phyloP scores from a whole-genome alignment of 2,329 filamentous ascomycete genomes.

The Penicillium crustosum region DNA sequence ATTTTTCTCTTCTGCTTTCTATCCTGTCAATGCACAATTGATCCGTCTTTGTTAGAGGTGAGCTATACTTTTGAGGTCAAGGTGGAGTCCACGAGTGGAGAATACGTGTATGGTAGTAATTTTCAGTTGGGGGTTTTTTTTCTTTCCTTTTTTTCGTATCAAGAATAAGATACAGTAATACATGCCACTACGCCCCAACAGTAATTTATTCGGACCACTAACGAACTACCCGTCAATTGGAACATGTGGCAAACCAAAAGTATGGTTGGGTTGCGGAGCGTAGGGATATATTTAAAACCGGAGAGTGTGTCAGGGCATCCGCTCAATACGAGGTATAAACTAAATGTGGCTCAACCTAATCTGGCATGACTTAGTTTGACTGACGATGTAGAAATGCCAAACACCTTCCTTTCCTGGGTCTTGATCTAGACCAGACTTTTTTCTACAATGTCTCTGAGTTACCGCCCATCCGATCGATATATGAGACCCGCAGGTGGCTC shows the following conservation, averaged over 20 bases:
- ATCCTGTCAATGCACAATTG: not conserved
- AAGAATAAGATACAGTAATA: not conserved
- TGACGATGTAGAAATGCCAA: not conserved
- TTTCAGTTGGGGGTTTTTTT: not conserved
- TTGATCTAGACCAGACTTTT: not conserved
- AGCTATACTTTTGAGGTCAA: not conserved
- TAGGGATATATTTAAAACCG: not conserved
- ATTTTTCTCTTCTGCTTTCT: not conserved
- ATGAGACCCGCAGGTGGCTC: not conserved
- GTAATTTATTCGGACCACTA: not conserved
- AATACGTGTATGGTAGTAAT: constrained; percentile 2
- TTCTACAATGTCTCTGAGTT: constrained; percentile 6
- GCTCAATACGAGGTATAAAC: constrained; percentile 1
- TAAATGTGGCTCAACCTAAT: not conserved
- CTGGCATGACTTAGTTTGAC: not conserved
- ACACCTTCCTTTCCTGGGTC: constrained; percentile 1
- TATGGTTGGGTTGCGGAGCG: not conserved
- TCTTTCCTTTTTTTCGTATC: not conserved
- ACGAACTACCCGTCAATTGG: not conserved
- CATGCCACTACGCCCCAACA: not conserved
- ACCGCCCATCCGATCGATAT: constrained; percentile 8
- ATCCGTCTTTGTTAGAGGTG: not conserved
- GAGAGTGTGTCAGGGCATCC: not conserved
- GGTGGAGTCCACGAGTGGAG: not conserved
- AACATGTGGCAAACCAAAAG: not conserved